These are phyloP conservation scores for Paramyrothecium sp. DNA, from an alignment of 2,329 filamentous ascomycete species.

Conservation along the genomic window DNA sequence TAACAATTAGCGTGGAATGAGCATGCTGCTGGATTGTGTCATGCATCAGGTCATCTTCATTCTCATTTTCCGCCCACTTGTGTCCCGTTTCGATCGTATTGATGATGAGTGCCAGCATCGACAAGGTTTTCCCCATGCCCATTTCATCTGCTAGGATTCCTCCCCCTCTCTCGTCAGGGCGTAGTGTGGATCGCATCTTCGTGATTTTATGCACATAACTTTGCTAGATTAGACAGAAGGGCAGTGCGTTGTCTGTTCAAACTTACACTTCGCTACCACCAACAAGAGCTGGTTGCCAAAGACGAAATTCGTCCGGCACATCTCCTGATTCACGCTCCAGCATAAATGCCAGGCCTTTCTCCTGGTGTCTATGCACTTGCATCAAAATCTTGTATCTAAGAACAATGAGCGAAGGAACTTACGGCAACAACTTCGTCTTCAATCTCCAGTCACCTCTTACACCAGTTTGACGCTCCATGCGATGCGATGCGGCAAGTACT, in stretches of 20 bases:
- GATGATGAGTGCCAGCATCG: constrained; percentile 47
- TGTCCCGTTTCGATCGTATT: constrained; percentile 34
- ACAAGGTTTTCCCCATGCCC: constrained; percentile 59
- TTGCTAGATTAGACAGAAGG: neutral
- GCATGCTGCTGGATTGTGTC: constrained; percentile 18
- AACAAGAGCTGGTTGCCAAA: constrained; percentile 26
- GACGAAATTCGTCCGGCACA: constrained; percentile 23
- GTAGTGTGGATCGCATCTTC: constrained; percentile 23
- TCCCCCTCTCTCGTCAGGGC: constrained; percentile 30
- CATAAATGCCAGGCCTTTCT: constrained; percentile 36
- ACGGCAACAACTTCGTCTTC: constrained; percentile 21
- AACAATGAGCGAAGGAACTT: neutral
- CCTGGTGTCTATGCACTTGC: constrained; percentile 30
- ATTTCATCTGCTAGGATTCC: constrained; percentile 61
- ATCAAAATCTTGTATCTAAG: neutral
- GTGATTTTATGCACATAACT: constrained; percentile 40
- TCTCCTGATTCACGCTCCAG: constrained; percentile 33
- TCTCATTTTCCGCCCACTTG: constrained; percentile 28
- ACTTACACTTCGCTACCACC: constrained; percentile 23
- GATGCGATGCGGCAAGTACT: constrained; percentile 13
- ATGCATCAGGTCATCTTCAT: constrained; percentile 9
- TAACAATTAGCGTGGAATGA: constrained; percentile 42
- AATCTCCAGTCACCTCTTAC: constrained; percentile 17
- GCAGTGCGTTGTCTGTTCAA: neutral
- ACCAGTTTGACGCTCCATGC: constrained; percentile 13